These are phyloP conservation scores for Eucalyptus grandis DNA, from an alignment of 345 rosid species.

Conservation along the genomic window DNA sequence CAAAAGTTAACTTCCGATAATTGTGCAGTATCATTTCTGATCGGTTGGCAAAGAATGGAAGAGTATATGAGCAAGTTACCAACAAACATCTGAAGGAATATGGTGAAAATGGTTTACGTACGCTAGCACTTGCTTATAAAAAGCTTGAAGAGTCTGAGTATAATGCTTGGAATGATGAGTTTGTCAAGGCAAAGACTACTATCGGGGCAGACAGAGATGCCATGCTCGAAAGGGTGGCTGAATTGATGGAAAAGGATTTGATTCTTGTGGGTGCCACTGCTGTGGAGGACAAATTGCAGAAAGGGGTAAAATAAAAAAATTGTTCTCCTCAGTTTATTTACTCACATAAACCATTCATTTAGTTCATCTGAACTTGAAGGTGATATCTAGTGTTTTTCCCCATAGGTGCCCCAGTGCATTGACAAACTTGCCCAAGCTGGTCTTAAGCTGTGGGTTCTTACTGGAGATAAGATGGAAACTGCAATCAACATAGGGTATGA, in stretches of 20 bases:
- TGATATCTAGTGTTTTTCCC: background rate
- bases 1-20: background rate
- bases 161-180: slow-evolving; percentile 76
- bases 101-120: slow-evolving; percentile 95
- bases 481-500: slow-evolving; percentile 98
- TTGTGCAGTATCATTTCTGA: slow-evolving; percentile 76
- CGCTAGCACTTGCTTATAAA: slow-evolving; percentile 78
- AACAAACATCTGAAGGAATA: slow-evolving; percentile 78
- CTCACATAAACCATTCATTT: background rate
- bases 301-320: slow-evolving; percentile 50
- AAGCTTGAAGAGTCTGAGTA: slow-evolving; percentile 77
- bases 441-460: slow-evolving; percentile 93
- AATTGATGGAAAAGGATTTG: slow-evolving; percentile 83
- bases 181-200: slow-evolving; percentile 73
- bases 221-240: slow-evolving; percentile 65
- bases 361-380: background rate
- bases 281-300: slow-evolving; percentile 97
- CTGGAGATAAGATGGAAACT: slow-evolving; percentile 99
- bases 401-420: slow-evolving; percentile 94
- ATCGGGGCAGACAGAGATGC: slow-evolving; percentile 78
- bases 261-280: slow-evolving; percentile 97
- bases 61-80: slow-evolving; percentile 49
- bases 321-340: slow-evolving; percentile 4
- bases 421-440: slow-evolving; percentile 99
- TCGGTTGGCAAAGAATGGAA: slow-evolving; percentile 84